Evolutionary conservation across 345 rosid species (phyloP).

Genomic region (Syzygium oleosum): DNA sequence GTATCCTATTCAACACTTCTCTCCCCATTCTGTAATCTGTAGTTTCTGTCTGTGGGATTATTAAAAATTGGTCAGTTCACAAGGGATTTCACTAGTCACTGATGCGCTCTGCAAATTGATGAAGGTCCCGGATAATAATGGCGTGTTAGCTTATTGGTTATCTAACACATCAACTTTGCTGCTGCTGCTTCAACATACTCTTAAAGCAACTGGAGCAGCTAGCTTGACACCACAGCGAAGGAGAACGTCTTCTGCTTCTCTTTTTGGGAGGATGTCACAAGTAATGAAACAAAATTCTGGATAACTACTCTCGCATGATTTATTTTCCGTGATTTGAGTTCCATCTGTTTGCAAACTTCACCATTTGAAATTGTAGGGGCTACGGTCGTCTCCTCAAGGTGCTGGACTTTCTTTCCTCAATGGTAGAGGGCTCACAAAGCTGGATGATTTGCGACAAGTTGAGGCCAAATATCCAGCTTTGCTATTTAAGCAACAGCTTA

Average conservation of each 20-base stretch:
- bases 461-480: conserved; percentile 98
- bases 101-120: conserved; percentile 3
- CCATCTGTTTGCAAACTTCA: conserved; percentile 3
- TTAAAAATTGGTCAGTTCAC: conserved; percentile 4
- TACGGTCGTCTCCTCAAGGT: conserved; percentile 88
- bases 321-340: not conserved
- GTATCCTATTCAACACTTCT: conserved; percentile 8
- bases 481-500: conserved; percentile 97
- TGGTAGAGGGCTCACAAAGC: conserved; percentile 62
- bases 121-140: conserved; percentile 84
- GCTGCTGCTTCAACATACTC: conserved; percentile 86
- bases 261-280: conserved; percentile 97
- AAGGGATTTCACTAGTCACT: not conserved
- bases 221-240: conserved; percentile 96
- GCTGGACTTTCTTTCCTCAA: conserved; percentile 73
- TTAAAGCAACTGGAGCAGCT: conserved; percentile 97
- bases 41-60: not conserved
- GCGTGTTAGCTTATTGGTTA: conserved; percentile 83
- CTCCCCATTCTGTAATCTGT: conserved; percentile 14
- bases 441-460: conserved; percentile 85
- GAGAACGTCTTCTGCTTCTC: conserved; percentile 79
- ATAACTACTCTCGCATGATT: not conserved
- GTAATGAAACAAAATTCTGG: conserved; percentile 19
- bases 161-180: conserved; percentile 88
- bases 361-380: conserved; percentile 43